A percentile compares a stretch with the other conserved stretches of the same genome.
These are phyloP conservation scores for Fusarium veterinarium DNA, from an alignment of 2,329 filamentous ascomycete species.

Conservation along the genomic window DNA sequence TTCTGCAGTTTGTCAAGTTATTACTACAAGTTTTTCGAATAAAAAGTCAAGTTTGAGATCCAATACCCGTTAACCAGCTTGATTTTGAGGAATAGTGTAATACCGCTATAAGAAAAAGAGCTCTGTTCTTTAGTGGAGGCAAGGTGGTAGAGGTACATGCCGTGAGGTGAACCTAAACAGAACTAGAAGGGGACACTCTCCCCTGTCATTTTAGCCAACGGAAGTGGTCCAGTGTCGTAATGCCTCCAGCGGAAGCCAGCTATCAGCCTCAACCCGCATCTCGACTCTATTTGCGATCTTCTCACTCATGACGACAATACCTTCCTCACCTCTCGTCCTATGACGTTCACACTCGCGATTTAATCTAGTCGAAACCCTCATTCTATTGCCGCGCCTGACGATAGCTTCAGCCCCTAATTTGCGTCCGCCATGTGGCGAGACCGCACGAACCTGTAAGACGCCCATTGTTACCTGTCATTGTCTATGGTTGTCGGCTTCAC, in stretches of 20 bases:
- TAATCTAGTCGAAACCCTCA: conserved; percentile 12
- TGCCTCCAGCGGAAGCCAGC: conserved; percentile 34
- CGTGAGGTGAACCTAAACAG: not conserved
- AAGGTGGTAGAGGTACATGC: not conserved
- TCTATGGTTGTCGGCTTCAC: not conserved
- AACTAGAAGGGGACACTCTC: conserved; percentile 18
- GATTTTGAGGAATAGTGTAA: not conserved
- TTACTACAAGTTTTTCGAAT: not conserved
- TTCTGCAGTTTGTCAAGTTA: not conserved
- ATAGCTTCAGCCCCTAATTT: conserved; percentile 42
- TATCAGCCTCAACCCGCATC: conserved; percentile 40
- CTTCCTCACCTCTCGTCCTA: conserved; percentile 40
- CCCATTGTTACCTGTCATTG: conserved; percentile 19
- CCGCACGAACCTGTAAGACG: conserved; percentile 89
- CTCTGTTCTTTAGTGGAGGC: not conserved
- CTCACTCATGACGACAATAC: conserved; percentile 42
- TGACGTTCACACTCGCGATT: conserved; percentile 37
- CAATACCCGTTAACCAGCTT: not conserved
- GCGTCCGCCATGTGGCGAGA: conserved; percentile 95
- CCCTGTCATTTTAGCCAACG: conserved; percentile 26
- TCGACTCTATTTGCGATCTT: conserved; percentile 38
- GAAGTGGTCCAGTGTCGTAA: conserved; percentile 40
- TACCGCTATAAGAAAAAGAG: not conserved
- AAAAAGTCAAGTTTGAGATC: not conserved
- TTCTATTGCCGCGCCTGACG: conserved; percentile 39